phyloP scores from a whole-genome alignment of 2,329 filamentous ascomycete genomes.

The Blastomyces emzantsi region DNA sequence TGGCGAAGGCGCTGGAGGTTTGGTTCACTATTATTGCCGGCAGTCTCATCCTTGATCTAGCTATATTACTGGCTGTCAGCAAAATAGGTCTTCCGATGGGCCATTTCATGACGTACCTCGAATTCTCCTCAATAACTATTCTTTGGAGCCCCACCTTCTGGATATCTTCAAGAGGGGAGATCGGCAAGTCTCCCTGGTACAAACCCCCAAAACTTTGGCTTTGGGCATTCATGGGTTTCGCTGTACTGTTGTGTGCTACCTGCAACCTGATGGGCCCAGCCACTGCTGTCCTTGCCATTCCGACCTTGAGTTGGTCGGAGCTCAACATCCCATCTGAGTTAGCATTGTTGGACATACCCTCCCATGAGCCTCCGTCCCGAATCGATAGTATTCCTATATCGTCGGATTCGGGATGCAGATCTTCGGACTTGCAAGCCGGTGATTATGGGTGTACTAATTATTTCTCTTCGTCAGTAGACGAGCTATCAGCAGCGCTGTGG shows the following conservation, averaged over 20 bases:
- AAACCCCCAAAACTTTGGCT: slow-evolving; percentile 4
- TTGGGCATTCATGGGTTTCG: slow-evolving; percentile 17
- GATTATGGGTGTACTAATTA: slow-evolving; percentile 14
- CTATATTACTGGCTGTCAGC: slow-evolving; percentile 16
- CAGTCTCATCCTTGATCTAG: slow-evolving; percentile 21
- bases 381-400: not conserved
- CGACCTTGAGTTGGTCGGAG: slow-evolving; percentile 21
- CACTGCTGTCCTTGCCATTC: slow-evolving; percentile 22
- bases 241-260: slow-evolving; percentile 17
- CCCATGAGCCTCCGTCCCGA: not conserved
- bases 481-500: slow-evolving; percentile 6
- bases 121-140: slow-evolving; percentile 21
- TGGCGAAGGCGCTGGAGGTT: slow-evolving; percentile 25
- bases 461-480: slow-evolving; percentile 11
- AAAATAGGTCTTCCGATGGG: slow-evolving; percentile 22
- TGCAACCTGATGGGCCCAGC: slow-evolving; percentile 28
- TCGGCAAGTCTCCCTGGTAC: slow-evolving; percentile 10
- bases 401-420: slow-evolving; percentile 7
- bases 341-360: not conserved
- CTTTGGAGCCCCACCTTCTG: slow-evolving; percentile 15
- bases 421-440: slow-evolving; percentile 3
- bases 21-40: slow-evolving; percentile 25
- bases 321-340: slow-evolving; percentile 7
- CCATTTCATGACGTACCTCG: slow-evolving; percentile 21
- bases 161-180: slow-evolving; percentile 6